Base-by-base conservation (phyloP, 805 yeast genomes). In the Pichia pseudocactophila region DNA sequence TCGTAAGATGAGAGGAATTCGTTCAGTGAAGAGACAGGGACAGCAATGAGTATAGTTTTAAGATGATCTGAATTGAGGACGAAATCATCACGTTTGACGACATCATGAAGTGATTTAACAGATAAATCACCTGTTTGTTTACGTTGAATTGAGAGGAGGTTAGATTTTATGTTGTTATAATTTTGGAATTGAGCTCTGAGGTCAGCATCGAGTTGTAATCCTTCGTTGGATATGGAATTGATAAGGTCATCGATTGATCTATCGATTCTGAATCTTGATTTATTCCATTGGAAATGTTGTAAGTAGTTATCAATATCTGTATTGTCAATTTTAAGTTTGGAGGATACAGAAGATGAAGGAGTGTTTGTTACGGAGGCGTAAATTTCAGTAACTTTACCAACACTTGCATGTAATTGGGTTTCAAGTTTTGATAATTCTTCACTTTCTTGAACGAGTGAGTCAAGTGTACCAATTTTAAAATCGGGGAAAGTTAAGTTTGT, bases 391-490 rank as follows among this genome's bases (percentile, higher is more conserved):
- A 82, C 77, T 62, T 94, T 94, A 20, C 67, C 59, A 12, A 88
- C 76, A 7, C 92, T 74, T 8, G 70, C 65, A 34, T 73, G 74
- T 57, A 90, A 71, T 62, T 86, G 92, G n/a, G 68, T 66, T 64
- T 92, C 99, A 42, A 81, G 66, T 59, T 87, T 89, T 34, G 76
- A 67, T 44, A 92, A 72, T 56, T 90, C 97, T 56, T 92, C 98
- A 60, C 89, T 78, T 63, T 89, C 89, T 53, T 82, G 79, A 42
- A 92, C 94, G 46, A 92, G 72, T 26, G 88, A 81, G 63, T 92
- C 99, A 57, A 92, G 73, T 11, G 97, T 89, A 25, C 97, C 97
- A 49, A 92, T 86, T 62, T 92, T 90, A 64, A 92, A 90, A 48
- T 72, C 78, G 7, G 97, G 97, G 40, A 88, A 69, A 30, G 69